Base-by-base conservation (phyloP, 371 early-diverging fungal genomes). In the Circinella minor region DNA sequence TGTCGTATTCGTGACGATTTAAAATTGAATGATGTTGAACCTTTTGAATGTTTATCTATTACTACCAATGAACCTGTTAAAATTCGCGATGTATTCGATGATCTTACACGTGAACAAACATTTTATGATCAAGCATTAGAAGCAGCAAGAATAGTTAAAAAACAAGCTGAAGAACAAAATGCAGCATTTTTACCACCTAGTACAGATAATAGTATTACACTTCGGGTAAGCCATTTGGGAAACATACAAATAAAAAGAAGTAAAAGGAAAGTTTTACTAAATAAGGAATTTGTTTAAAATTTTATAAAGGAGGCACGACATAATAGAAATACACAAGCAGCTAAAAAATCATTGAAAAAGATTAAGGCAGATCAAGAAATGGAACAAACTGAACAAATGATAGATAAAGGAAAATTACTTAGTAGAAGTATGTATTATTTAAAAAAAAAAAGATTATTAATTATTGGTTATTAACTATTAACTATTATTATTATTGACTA, bases 101-200 rank as follows among this genome's bases (percentile, higher is more conserved):
- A 98, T 71, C 75, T 97, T 70, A 88, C 91, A 66, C 91, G 97
- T 64, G 98, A 98, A 78, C 80, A 94, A 39, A 94, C 95, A 54
- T 95, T 98, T 68, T 89, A 90, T 76, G 78, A 93, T 62, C 97
- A 98, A 82, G 98, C 95, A 4, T 86, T 96, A 14, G 89, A 90
- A 71, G 92, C 95, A 3, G 95, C 90, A 11, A 74, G 84, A 6
- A 70, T 75, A 34, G 98, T 87, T 47, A 86, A 88, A 64, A 80
- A 88, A 20, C 73, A 81, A 67, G 74, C 93, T 27, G 72, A 77
- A 27, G 85, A 85, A 63, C 84, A 87, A 9, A 89, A 89, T n/a
- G 86, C 91, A 6, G 92, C 93, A 13, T 94, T 96, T 66, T 72
- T 85, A 47, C 84, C 97, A 59, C 97, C 98, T 10, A 34, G 20